These are phyloP conservation scores for Lophiostoma macrostomum DNA, from an alignment of 495 filamentous ascomycete genomes.

Conservation along the genomic window DNA sequence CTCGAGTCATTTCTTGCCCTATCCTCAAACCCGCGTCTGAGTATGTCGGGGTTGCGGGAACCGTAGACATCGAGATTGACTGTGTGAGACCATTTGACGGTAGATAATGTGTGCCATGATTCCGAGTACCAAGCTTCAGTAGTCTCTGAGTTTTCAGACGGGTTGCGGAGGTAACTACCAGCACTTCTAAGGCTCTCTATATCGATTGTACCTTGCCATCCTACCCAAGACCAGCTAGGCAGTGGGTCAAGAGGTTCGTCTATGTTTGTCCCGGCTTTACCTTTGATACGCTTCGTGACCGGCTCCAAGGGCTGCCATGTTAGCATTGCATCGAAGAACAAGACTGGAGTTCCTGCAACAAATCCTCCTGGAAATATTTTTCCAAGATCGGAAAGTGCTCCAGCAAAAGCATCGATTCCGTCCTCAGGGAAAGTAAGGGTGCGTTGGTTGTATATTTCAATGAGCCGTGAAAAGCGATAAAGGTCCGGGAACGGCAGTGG, in stretches of 20 bases:
- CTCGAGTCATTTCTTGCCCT: too few relatives aligned
- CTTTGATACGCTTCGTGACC: conserved; percentile 3
- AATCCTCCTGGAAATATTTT: conserved; percentile 13
- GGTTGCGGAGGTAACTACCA: not conserved
- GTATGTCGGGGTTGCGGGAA: too few relatives aligned
- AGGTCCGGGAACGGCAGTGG: not conserved
- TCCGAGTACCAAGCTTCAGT: too few relatives aligned
- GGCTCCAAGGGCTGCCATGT: conserved; percentile 22
- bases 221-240: conserved; percentile 27
- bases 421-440: conserved; percentile 26
- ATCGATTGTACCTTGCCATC: conserved; percentile 12
- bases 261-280: not conserved
- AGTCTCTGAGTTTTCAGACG: too few relatives aligned
- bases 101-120: too few relatives aligned
- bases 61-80: too few relatives aligned
- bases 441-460: conserved; percentile 11
- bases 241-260: too few relatives aligned
- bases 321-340: conserved; percentile 24
- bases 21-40: too few relatives aligned
- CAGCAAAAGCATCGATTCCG: conserved; percentile 19
- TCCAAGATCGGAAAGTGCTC: conserved; percentile 5
- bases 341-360: conserved; percentile 17
- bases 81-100: too few relatives aligned
- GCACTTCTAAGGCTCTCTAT: conserved; percentile 12
- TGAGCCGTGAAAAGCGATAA: conserved; percentile 4